phyloP scores from a whole-genome alignment of 495 filamentous ascomycete species.

The Pyronema domesticum region DNA sequence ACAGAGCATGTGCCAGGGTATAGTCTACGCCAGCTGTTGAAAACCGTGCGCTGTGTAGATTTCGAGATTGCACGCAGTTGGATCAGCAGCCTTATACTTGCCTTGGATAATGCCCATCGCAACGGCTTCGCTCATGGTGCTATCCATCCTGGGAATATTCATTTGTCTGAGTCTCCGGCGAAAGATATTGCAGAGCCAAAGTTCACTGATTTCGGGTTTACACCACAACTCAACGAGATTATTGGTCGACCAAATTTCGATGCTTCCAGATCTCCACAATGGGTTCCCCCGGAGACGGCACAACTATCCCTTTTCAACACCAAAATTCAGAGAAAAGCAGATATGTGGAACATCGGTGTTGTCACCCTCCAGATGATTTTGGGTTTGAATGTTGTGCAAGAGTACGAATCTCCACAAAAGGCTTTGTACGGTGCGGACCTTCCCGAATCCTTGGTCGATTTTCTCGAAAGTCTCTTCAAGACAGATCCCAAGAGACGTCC shows the following conservation, averaged over 20 bases:
- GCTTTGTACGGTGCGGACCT: conserved; percentile 46
- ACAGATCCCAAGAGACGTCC: conserved; percentile 65
- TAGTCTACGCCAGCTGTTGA: conserved; percentile 62
- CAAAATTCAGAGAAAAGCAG: conserved; percentile 40
- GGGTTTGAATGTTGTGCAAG: conserved; percentile 53
- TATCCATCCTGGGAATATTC: conserved; percentile 57
- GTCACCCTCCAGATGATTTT: conserved; percentile 89
- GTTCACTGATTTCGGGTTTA: conserved; percentile 50
- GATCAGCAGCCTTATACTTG: conserved; percentile 82
- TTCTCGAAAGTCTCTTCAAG: conserved; percentile 68
- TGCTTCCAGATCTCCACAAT: conserved; percentile 37
- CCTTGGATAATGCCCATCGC: conserved; percentile 66
- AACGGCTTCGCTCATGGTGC: conserved; percentile 65
- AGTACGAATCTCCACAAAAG: conserved; percentile 59
- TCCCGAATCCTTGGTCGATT: conserved; percentile 56
- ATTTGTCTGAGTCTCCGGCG: conserved; percentile 42
- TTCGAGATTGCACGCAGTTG: conserved; percentile 59
- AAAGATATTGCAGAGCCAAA: conserved; percentile 43
- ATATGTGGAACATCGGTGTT: conserved; percentile 87
- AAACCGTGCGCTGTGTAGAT: conserved; percentile 53
- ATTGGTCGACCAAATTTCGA: not conserved
- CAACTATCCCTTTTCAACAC: conserved; percentile 41
- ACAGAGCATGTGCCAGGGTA: conserved; percentile 63
- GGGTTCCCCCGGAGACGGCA: conserved; percentile 65
- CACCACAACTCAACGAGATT: conserved; percentile 42